phyloP scores from a whole-genome alignment of 176 grass and related monocot species.

The Aechmea fasciata region DNA sequence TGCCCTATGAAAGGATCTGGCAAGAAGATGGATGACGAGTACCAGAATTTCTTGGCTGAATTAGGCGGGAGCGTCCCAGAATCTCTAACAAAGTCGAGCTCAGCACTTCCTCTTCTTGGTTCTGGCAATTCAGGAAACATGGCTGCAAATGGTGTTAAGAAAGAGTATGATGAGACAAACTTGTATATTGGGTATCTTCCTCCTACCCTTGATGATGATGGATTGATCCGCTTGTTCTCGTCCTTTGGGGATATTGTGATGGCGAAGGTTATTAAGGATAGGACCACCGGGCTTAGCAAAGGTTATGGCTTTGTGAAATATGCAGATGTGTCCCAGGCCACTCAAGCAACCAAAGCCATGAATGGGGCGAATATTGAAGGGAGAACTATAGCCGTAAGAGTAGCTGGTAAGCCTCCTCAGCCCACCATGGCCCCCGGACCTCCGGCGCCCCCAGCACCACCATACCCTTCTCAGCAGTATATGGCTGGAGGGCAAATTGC shows the following conservation, averaged over 20 bases:
- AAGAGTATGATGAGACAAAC: conserved; percentile 86
- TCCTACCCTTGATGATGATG: conserved; percentile 73
- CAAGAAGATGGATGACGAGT: conserved; percentile 99
- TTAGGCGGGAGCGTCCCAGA: conserved; percentile 87
- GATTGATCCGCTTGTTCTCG: conserved; percentile 60
- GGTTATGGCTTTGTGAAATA: conserved; percentile 97
- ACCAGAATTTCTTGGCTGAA: conserved; percentile 93
- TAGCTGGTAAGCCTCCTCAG: conserved; percentile 72
- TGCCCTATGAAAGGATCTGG: conserved; percentile 78
- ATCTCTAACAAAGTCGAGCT: conserved; percentile 48
- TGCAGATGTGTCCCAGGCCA: conserved; percentile 79
- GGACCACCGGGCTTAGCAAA: conserved; percentile 69
- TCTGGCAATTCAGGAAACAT: conserved; percentile 24
- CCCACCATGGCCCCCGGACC: conserved; percentile 31
- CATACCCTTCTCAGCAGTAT: conserved; percentile 55
- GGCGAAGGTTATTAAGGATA: conserved; percentile 97
- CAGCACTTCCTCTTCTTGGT: conserved; percentile 16
- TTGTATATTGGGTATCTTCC: conserved; percentile 87
- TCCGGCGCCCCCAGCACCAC: conserved; percentile 10
- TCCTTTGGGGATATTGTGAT: conserved; percentile 84
- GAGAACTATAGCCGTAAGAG: conserved; percentile 71
- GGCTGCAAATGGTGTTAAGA: conserved; percentile 49
- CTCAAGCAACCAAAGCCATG: conserved; percentile 70
- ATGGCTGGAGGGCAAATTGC: conserved; percentile 29
- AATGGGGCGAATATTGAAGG: conserved; percentile 82